Conservation (phyloP, 1,139 yeast genomes). For the Casaregolazyma suthepensis region DNA sequence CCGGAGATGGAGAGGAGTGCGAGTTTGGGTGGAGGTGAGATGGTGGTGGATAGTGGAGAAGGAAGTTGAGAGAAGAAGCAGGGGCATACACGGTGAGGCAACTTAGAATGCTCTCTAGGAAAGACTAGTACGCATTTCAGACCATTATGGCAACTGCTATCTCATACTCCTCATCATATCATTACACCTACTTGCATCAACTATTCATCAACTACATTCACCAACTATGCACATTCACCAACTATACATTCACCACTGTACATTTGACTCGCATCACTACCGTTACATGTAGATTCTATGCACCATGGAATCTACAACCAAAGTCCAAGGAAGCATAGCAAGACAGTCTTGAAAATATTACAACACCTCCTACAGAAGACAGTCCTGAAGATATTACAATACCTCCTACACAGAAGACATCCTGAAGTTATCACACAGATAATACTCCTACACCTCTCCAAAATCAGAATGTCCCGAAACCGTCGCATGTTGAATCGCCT, state of each 20-base stretch:
- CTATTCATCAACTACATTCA: not conserved
- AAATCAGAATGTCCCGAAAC: conserved; percentile 57
- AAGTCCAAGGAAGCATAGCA: not conserved
- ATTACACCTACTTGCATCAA: not conserved
- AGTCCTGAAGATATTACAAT: too few relatives aligned
- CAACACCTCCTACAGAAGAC: too few relatives aligned
- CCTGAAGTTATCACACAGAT: too few relatives aligned
- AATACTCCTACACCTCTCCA: conserved; percentile 45
- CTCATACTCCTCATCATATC: not conserved
- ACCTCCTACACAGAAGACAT: too few relatives aligned
- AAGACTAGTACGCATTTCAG: too few relatives aligned
- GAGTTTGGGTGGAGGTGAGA: not conserved
- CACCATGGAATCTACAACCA: not conserved
- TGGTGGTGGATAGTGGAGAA: not conserved
- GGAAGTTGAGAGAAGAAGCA: not conserved
- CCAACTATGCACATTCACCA: not conserved
- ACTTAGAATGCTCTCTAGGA: too few relatives aligned
- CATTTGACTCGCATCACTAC: too few relatives aligned
- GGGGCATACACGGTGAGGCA: too few relatives aligned
- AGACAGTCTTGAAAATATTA: too few relatives aligned
- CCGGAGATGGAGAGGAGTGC: conserved; percentile 3
- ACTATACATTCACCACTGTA: too few relatives aligned
- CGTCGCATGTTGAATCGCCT: conserved; percentile 62
- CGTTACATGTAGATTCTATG: not conserved
- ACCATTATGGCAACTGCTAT: not conserved